phyloP scores from a whole-genome alignment of 2,329 filamentous ascomycete genomes.

The Elsinoe australis region DNA sequence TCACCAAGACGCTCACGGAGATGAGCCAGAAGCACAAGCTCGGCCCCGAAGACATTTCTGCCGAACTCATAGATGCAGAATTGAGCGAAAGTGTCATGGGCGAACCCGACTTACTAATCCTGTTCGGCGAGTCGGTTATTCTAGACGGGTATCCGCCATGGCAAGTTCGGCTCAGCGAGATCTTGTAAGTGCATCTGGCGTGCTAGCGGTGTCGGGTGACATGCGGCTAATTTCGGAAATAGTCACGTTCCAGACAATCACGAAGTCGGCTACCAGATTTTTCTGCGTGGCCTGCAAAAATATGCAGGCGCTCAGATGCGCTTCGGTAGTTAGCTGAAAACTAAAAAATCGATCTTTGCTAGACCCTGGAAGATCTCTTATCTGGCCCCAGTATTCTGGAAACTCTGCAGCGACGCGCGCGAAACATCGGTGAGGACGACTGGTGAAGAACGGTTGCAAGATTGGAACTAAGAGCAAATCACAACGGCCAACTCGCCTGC shows the following conservation, averaged over 20 bases:
- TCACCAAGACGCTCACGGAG: constrained; percentile 86
- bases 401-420: too few relatives aligned
- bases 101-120: constrained; percentile 81
- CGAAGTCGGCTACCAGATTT: constrained; percentile 88
- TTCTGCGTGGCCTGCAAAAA: constrained; percentile 73
- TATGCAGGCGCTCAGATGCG: constrained; percentile 85
- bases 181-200: constrained; percentile 53
- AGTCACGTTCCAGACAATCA: constrained; percentile 60
- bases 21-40: constrained; percentile 92
- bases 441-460: too few relatives aligned
- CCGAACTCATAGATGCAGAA: constrained; percentile 82
- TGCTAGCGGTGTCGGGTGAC: constrained; percentile 5
- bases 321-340: constrained; percentile 51
- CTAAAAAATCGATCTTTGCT: not conserved
- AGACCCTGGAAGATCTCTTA: constrained; percentile 1
- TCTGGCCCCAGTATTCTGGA: not conserved
- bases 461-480: too few relatives aligned
- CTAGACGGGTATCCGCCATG: constrained; percentile 91
- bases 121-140: constrained; percentile 78
- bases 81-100: constrained; percentile 68
- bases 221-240: constrained; percentile 15
- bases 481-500: not conserved
- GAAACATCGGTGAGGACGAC: too few relatives aligned
- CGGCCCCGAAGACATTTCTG: constrained; percentile 69
- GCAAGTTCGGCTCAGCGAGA: constrained; percentile 92